phyloP scores from a whole-genome alignment of 495 filamentous ascomycete species.

The Friedmanniomyces endolithicus region DNA sequence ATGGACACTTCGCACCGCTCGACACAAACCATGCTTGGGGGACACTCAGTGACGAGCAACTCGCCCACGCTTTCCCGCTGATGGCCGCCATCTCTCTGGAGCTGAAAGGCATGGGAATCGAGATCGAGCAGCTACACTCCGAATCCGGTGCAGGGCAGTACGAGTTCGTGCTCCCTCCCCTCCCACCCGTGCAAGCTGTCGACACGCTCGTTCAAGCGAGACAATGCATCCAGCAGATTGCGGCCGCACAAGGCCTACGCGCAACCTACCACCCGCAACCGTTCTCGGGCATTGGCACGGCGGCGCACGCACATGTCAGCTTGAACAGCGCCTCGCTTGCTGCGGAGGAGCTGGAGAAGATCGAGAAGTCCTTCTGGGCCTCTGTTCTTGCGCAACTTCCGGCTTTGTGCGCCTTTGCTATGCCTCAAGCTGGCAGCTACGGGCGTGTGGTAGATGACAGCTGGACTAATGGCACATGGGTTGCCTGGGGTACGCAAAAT shows the following conservation, averaged over 20 bases:
- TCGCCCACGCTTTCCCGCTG: slow-evolving; percentile 42
- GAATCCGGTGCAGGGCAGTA: slow-evolving; percentile 67
- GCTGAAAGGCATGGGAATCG: slow-evolving; percentile 49
- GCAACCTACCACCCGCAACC: slow-evolving; percentile 74
- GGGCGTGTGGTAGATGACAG: slow-evolving; percentile 48
- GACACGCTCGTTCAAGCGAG: slow-evolving; percentile 63
- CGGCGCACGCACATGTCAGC: slow-evolving; percentile 56
- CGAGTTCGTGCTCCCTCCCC: slow-evolving; percentile 62
- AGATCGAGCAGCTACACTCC: slow-evolving; percentile 63
- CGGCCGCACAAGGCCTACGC: slow-evolving; percentile 46
- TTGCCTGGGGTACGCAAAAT: slow-evolving; percentile 67
- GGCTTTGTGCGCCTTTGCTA: slow-evolving; percentile 53
- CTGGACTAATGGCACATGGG: slow-evolving; percentile 67
- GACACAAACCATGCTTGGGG: slow-evolving; percentile 51
- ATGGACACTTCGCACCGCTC: slow-evolving; percentile 27
- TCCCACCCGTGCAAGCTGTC: slow-evolving; percentile 52
- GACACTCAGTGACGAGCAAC: slow-evolving; percentile 41
- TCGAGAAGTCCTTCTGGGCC: slow-evolving; percentile 39
- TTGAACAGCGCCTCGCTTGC: slow-evolving; percentile 32
- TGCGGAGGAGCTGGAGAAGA: slow-evolving; percentile 16
- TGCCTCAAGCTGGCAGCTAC: slow-evolving; percentile 49
- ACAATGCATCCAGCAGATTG: slow-evolving; percentile 49
- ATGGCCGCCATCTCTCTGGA: slow-evolving; percentile 50
- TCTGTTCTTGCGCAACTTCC: slow-evolving; percentile 53
- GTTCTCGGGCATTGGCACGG: slow-evolving; percentile 49